Percentiles rank a stretch among this genome's conserved stretches.
phyloP scores from a whole-genome alignment of 2,329 filamentous ascomycete species.

The Fusarium annulatum region DNA sequence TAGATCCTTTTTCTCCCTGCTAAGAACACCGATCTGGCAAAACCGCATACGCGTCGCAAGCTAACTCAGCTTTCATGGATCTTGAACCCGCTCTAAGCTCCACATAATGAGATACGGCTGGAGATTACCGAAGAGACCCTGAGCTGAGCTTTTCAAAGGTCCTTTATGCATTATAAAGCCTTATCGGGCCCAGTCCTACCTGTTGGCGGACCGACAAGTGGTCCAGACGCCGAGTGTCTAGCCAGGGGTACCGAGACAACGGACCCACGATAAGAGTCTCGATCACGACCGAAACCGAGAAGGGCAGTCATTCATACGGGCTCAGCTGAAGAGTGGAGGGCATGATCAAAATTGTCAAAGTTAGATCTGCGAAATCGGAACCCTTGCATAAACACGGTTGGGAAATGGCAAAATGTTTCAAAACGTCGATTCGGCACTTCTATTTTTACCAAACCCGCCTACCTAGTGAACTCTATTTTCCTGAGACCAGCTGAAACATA shows the following conservation, averaged over 20 bases:
- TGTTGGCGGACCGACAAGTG: neutral
- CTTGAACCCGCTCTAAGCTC: neutral
- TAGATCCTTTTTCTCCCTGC: neutral
- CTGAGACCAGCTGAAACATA: neutral
- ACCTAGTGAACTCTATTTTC: neutral
- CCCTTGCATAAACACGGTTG: neutral
- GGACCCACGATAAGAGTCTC: neutral
- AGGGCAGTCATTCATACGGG: neutral
- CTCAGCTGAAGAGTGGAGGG: neutral
- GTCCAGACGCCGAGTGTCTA: neutral
- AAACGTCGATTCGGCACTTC: fast-evolving
- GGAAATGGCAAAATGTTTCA: neutral
- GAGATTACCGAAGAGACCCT: neutral
- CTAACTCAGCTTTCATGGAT: neutral
- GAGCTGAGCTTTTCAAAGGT: fast-evolving
- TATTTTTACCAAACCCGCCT: neutral
- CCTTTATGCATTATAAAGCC: fast-evolving
- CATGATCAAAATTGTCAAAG: neutral
- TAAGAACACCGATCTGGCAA: neutral
- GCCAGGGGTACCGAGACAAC: neutral
- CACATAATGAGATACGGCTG: neutral
- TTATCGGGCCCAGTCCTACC: too few relatives aligned
- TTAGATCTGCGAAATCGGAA: neutral
- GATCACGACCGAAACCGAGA: neutral
- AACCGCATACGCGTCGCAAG: neutral